These are phyloP conservation scores for Sherardia arvensis DNA, from an alignment of 257 asterid genomes.

Conservation along the genomic window DNA sequence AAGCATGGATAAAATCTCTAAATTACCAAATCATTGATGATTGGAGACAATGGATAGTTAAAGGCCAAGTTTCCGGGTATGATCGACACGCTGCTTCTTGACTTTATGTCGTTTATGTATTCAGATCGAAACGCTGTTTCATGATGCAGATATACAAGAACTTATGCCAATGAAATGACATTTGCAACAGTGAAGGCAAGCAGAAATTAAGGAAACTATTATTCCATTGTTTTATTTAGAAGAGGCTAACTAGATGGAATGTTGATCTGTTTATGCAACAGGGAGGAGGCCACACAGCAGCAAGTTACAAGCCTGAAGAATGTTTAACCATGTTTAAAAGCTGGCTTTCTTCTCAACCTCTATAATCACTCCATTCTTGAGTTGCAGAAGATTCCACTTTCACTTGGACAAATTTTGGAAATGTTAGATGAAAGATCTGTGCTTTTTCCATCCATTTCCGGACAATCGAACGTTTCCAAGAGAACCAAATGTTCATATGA, in stretches of 20 bases:
- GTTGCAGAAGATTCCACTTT: no score
- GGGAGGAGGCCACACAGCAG: conserved; percentile 35
- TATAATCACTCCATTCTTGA: no score
- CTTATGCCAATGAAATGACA: conserved; percentile 25
- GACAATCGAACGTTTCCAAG: no score
- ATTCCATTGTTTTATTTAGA: neutral
- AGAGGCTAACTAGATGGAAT: neutral
- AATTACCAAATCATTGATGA: conserved; percentile 23
- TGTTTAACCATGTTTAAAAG: conserved; percentile 22
- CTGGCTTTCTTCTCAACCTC: conserved; percentile 23
- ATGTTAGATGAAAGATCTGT: no score
- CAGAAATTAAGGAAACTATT: neutral
- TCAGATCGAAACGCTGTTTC: no score
- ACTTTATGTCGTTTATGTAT: no score
- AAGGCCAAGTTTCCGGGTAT: conserved; percentile 29
- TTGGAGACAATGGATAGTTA: conserved; percentile 28
- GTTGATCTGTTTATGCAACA: neutral
- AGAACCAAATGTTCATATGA: no score
- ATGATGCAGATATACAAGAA: conserved; percentile 25
- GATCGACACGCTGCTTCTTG: no score
- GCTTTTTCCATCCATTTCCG: no score
- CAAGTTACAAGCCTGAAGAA: conserved; percentile 24
- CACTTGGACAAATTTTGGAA: no score
- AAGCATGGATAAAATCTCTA: conserved; percentile 27
- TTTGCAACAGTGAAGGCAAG: conserved; percentile 30